These are phyloP conservation scores for Helenozyma rhizophorensis DNA, from an alignment of 805 yeast genomes.

Conservation along the genomic window DNA sequence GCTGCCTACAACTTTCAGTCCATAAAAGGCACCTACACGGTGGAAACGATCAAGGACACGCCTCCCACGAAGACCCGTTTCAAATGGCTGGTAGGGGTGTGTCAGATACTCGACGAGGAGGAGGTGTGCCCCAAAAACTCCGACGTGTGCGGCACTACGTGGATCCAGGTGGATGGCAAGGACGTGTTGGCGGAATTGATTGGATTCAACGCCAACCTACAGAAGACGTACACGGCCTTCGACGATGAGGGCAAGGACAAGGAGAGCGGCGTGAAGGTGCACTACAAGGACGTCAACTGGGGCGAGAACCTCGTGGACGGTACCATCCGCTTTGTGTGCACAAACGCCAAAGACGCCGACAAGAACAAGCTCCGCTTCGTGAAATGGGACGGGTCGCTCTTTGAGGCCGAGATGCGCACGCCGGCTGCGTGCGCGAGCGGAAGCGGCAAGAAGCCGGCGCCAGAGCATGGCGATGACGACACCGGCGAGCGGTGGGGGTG, in stretches of 20 bases:
- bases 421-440: slow-evolving; percentile 39
- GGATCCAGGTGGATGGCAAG: slow-evolving; percentile 45
- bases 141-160: slow-evolving; percentile 73
- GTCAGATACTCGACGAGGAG: slow-evolving; percentile 40
- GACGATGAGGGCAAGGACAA: slow-evolving; percentile 26
- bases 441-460: slow-evolving; percentile 24
- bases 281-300: slow-evolving; percentile 60
- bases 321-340: slow-evolving; percentile 45
- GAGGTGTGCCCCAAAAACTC: slow-evolving; percentile 65
- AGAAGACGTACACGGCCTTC: slow-evolving; percentile 23
- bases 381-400: slow-evolving; percentile 33
- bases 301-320: slow-evolving; percentile 56
- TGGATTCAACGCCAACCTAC: slow-evolving; percentile 46
- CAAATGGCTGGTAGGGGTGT: slow-evolving; percentile 70
- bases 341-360: slow-evolving; percentile 18
- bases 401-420: slow-evolving; percentile 22
- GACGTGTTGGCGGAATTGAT: slow-evolving; percentile 57
- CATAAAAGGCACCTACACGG: slow-evolving; percentile 47
- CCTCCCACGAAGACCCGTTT: slow-evolving; percentile 72
- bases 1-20: slow-evolving; percentile 38
- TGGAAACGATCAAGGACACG: slow-evolving; percentile 45
- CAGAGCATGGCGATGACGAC: slow-evolving; percentile 12
- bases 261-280: slow-evolving; percentile 30
- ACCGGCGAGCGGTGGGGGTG: slow-evolving; percentile 67
- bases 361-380: slow-evolving; percentile 24